Base-by-base conservation (phyloP, 495 filamentous ascomycete species). In the Penicillium salamii region DNA sequence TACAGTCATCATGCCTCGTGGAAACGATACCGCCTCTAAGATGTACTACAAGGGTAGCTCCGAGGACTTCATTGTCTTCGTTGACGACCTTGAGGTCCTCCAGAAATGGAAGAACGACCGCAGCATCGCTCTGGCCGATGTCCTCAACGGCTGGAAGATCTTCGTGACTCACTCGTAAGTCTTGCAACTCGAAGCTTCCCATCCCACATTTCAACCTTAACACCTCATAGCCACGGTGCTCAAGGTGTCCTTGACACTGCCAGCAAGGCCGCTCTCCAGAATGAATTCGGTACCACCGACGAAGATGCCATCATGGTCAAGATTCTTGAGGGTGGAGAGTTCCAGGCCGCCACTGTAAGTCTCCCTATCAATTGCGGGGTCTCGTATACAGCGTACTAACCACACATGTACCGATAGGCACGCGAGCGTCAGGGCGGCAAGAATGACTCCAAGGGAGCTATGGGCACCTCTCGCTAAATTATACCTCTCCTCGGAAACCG, bases 61-160 rank as follows among this genome's bases (percentile, higher is more conserved):
- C 18, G 90, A 97, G 24, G 90, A 96, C 78, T 98, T 91, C 66
- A 71, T 97, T 66, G 78, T 97, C 76, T 89, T 96, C 68, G 78
- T 95, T 46, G 90, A 97, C 49, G 86, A 86, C 65, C 55, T 75
- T 14, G 66, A 87, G 18, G 77, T 78, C 33, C 79, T 90, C 50
- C 74, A 89, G 68, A 82, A 90, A 62, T 97, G 93, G 95, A 84
- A 81, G 71, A 72, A 69, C 13, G 91, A 98, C 74, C 82, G 82
- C 59, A 84, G 79, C 8, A 76, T 91, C 32, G 86, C 93, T 11
- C 71, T 97, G 17, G 78, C 85, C 1, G 80, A 96, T 54, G 90
- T 98, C n/a, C 77, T 96, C 20, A 88, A 84, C 44, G 80, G 87
- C 9, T 97, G 87, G 78, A 88, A 95, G 79, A 78, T 98, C 59